Percentiles rank a stretch among this genome's conserved stretches.
phyloP scores from a whole-genome alignment of 768 basidiomycete species.

The Tylopilus sp. region DNA sequence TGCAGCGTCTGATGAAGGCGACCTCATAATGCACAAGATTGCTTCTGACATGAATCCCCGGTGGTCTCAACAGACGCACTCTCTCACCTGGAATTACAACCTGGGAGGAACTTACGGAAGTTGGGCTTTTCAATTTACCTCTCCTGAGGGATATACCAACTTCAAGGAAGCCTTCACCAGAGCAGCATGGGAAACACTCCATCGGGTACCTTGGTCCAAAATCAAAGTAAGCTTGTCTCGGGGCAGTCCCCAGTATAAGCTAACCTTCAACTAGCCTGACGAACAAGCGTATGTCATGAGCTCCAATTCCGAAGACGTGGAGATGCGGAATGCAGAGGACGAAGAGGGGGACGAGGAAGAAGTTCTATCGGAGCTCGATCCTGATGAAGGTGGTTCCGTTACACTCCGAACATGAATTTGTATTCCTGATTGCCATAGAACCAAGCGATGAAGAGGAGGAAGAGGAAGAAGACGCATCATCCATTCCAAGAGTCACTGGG shows the following conservation, averaged over 20 bases:
- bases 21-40: slow-evolving; percentile 60
- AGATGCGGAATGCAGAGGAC: slow-evolving; percentile 76
- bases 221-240: slow-evolving; percentile 53
- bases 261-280: slow-evolving; percentile 49
- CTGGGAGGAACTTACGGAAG: slow-evolving; percentile 58
- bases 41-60: slow-evolving; percentile 68
- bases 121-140: slow-evolving; percentile 78
- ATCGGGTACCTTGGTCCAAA: slow-evolving; percentile 73
- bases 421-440: slow-evolving; percentile 39
- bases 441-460: slow-evolving; percentile 38
- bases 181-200: slow-evolving; percentile 77
- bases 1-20: slow-evolving; percentile 48
- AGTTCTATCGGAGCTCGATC: slow-evolving; percentile 63
- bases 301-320: slow-evolving; percentile 76
- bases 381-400: slow-evolving; percentile 50
- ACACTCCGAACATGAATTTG: background rate
- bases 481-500: slow-evolving; percentile 43
- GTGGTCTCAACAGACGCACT: slow-evolving; percentile 56
- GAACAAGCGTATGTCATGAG: slow-evolving; percentile 83
- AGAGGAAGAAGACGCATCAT: slow-evolving; percentile 35
- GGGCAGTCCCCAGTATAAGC: background rate
- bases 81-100: slow-evolving; percentile 88
- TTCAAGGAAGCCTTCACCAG: slow-evolving; percentile 66
- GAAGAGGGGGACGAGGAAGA: slow-evolving; percentile 81
- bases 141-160: slow-evolving; percentile 49